Evolutionary conservation across 2,329 filamentous ascomycete genomes (phyloP).

Genomic region (Aspergillus pseudotamarii): DNA sequence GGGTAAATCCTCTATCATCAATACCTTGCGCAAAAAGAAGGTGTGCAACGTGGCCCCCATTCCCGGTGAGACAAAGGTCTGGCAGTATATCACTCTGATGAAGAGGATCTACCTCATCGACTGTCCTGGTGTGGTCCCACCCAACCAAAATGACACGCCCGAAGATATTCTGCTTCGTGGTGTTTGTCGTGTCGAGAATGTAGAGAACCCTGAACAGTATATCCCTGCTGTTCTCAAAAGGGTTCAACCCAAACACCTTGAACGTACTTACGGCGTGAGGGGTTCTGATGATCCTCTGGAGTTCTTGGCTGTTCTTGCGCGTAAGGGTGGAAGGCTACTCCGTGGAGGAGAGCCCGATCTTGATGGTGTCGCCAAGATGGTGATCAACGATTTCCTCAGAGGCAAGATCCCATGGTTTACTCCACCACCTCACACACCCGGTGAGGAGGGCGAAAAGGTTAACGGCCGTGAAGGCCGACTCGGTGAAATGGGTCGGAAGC

Average conservation of each 20-base stretch:
- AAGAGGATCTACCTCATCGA: constrained; percentile 94
- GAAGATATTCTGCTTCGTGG: constrained; percentile 88
- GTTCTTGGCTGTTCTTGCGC: constrained; percentile 82
- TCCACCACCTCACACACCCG: constrained; percentile 65
- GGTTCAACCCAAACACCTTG: constrained; percentile 84
- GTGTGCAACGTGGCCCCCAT: constrained; percentile 93
- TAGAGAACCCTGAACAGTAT: constrained; percentile 95
- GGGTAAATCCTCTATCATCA: constrained; percentile 96
- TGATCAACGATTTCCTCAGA: constrained; percentile 92
- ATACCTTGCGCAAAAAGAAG: constrained; percentile 91
- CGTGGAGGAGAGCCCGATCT: constrained; percentile 94
- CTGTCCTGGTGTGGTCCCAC: constrained; percentile 93
- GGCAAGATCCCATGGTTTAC: constrained; percentile 98
- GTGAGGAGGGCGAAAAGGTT: constrained; percentile 55
- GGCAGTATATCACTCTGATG: constrained; percentile 97
- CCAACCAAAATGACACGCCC: constrained; percentile 78
- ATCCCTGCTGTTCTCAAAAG: constrained; percentile 78
- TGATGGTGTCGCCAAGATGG: constrained; percentile 94
- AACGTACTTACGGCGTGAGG: constrained; percentile 87
- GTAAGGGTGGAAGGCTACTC: constrained; percentile 82
- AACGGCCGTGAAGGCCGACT: constrained; percentile 75
- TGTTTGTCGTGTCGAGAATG: constrained; percentile 92
- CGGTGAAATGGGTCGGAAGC: constrained; percentile 79
- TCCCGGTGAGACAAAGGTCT: constrained; percentile 94
- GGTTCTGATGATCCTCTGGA: constrained; percentile 76